Base-by-base conservation (phyloP, 306 rosid genomes). In the Rosa lucieae region DNA sequence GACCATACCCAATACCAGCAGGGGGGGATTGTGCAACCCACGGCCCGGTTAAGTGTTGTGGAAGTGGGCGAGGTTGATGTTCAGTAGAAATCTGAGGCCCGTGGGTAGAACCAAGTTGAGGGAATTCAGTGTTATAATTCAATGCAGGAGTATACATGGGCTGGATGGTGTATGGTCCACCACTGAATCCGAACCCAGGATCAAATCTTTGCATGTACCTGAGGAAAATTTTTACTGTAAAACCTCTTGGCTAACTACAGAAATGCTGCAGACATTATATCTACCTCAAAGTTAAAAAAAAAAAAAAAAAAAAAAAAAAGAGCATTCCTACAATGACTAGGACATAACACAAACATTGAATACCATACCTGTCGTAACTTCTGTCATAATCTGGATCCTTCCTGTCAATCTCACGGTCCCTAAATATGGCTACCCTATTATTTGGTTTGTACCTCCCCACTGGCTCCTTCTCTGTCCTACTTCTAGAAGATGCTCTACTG, bases 121-220 rank as follows among this genome's bases (percentile, higher is more conserved):
- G 99, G 86, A 95, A 92, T 88, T 95, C 98, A 2, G 97, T 92
- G 82, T 92, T 95, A 87, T 92, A 95, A 80, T 90, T 95, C 84
- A 95, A 47, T 17, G 90, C 96, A 66, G 99, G 90, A 51, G 97
- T 75, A 78, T 91, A 95, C 96, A 95, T 85, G 49, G 99, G 98
- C 86, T 89, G 99, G 79, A 95, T 77, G 49, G 96, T 55, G 76
- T 91, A 95, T 2, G 97, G 89, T 35, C 98, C 99, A 59, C 94
- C 99, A 85, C 70, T 95, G 87, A 92, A 92, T 74, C 99, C 97
- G 83, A 95, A 95, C 51, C 99, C 98, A 62, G 99, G 98, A 85
- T 92, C 99, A 67, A 92, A 95, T 85, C 98, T 92, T 85, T 95
- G 99, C 96, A 90, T 72, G 79, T 95, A 95, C 94, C 99, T 95